Evolutionary conservation across 2,329 filamentous ascomycete genomes (phyloP).

Genomic region (Ophiocordyceps australis): DNA sequence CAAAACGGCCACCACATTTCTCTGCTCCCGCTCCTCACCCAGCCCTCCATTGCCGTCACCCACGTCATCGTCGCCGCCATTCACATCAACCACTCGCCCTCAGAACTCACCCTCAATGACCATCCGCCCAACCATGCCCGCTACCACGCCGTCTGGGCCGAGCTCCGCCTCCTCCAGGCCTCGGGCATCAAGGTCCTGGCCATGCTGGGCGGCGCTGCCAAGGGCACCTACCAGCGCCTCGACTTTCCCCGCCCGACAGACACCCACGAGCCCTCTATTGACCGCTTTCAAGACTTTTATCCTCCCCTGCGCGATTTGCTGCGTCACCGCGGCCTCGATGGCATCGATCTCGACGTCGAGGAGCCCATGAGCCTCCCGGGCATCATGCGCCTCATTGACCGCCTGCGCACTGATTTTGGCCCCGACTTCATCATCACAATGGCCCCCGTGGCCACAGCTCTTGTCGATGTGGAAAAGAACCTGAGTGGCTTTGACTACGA

Average conservation of each 20-base stretch:
- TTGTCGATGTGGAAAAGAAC: conserved; percentile 35
- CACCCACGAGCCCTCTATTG: conserved; percentile 15
- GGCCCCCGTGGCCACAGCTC: conserved; percentile 63
- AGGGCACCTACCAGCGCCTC: conserved; percentile 46
- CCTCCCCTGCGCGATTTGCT: conserved; percentile 48
- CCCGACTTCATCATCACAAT: conserved; percentile 57
- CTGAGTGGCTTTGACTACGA: conserved; percentile 73
- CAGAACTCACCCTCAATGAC: conserved; percentile 63
- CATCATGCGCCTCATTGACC: conserved; percentile 47
- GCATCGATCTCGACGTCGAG: conserved; percentile 65
- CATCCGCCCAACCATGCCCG: conserved; percentile 47
- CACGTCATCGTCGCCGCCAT: conserved; percentile 79
- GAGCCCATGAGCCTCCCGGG: conserved; percentile 53
- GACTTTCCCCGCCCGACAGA: conserved; percentile 36
- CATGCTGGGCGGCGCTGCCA: conserved; percentile 76
- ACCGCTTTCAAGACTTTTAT: conserved; percentile 59
- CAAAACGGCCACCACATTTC: conserved; percentile 25
- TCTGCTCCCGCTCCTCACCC: conserved; percentile 30
- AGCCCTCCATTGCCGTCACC: conserved; percentile 35
- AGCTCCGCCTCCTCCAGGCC: conserved; percentile 53
- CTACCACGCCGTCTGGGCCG: conserved; percentile 61
- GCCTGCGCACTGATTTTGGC: conserved; percentile 52
- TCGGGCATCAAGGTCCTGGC: conserved; percentile 63
- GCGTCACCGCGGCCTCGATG: conserved; percentile 41
- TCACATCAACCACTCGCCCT: conserved; percentile 55